Base-by-base conservation (phyloP, 1,139 yeast genomes). In the Hansenula sp. region DNA sequence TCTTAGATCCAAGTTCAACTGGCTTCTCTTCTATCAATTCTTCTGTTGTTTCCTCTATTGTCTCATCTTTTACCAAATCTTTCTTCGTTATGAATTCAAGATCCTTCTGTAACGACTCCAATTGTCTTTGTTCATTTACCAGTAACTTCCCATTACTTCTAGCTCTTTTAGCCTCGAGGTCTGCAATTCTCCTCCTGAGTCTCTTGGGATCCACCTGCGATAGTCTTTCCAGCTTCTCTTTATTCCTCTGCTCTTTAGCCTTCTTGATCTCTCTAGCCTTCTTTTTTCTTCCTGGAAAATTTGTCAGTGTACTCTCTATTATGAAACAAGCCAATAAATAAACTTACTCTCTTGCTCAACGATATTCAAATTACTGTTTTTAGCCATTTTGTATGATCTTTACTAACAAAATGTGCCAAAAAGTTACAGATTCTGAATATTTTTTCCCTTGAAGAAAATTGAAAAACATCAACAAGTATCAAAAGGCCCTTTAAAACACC, bases 181-280 rank as follows among this genome's bases (percentile, higher is more conserved):
- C 45, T 1, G 36, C 34, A 2, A 56, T 45, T 6, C 51, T 39
- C n/a, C 34, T 30, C 18, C 34, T 38, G 2, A 56, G 37, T 17
- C 50, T 33, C 12, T 19, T 24, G 2, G 52, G 57, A 38, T 55
- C 49, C 13, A 37, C 22, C 2, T 33, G 32, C 28, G 44, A 36
- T 8, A 50, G 32, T 30, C 50, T 46, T 13, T 50, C 52, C n/a
- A 42, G 35, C 39, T 53, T 46, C 38, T 48, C 52, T 31, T 46
- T 29, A 18, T 38, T 39, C 22, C 46, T 43, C 27, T 36, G 45
- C 17, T 56, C 57, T 43, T 58, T 59, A 18, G 48, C 42, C 44
- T 49, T 56, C 41, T 53, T 57, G 13, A 57, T 40, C 44, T 61
- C 61, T 29, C 46, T 43, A 0, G 53, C 56, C 38, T 59, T 59